Percentiles rank a stretch among this genome's conserved stretches.
phyloP scores from a whole-genome alignment of 768 basidiomycete genomes.

The Psilocybe tampanensis region DNA sequence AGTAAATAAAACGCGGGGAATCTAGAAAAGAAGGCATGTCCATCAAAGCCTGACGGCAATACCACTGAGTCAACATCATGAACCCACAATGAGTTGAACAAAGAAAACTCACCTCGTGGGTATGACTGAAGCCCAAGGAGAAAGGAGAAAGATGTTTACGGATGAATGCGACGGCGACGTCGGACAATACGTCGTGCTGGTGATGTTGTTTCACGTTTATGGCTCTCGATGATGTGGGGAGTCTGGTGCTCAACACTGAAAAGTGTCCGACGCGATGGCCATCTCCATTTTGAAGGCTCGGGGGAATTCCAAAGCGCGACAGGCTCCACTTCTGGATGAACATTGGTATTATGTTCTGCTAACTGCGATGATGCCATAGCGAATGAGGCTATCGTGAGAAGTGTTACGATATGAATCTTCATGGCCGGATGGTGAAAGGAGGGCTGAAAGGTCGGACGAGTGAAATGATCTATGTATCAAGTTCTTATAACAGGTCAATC shows the following conservation, averaged over 20 bases:
- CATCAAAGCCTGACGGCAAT: background rate
- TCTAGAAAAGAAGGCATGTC: too few relatives aligned
- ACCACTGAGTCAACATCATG: background rate
- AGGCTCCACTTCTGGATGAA: background rate
- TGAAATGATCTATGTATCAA: slow-evolving; percentile 2
- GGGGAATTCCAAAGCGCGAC: background rate
- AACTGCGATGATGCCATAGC: slow-evolving; percentile 4
- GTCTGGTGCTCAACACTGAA: background rate
- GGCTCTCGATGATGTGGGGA: background rate
- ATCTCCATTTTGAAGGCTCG: slow-evolving; percentile 6
- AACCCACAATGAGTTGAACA: background rate
- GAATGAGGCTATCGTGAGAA: slow-evolving; percentile 8
- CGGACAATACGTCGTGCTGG: slow-evolving; percentile 3
- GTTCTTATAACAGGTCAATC: background rate
- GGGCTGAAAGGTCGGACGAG: background rate
- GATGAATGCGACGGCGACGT: slow-evolving; percentile 8
- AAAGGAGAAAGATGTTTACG: slow-evolving; percentile 1
- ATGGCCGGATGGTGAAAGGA: background rate
- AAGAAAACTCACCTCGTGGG: background rate
- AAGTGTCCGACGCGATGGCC: background rate
- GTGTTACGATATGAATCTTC: background rate
- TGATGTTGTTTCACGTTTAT: slow-evolving; percentile 1
- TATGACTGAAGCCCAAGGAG: background rate
- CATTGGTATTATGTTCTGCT: background rate
- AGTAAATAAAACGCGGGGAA: too few relatives aligned